Conservation (phyloP, 768 basidiomycete species). For the Mycena rebaudengoi region DNA sequence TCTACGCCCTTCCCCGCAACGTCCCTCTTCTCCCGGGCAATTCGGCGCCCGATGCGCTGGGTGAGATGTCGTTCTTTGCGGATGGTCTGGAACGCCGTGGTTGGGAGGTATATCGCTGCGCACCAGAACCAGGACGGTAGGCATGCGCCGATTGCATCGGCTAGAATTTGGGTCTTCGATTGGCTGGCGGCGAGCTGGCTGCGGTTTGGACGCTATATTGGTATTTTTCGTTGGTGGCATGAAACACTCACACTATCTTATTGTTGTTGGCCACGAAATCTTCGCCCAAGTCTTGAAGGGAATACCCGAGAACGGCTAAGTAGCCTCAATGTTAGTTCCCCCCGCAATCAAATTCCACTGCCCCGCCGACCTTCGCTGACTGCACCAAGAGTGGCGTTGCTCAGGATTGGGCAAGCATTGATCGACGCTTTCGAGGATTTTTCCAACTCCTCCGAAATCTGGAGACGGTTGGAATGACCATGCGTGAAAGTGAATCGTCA, state of each 20-base stretch:
- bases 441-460: not conserved
- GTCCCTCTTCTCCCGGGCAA: constrained; percentile 3
- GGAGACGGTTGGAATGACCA: no score
- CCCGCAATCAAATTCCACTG: no score
- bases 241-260: not conserved
- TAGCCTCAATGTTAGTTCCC: no score
- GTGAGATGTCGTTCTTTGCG: not conserved
- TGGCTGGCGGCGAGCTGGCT: not conserved
- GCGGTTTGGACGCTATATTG: no score
- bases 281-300: not conserved
- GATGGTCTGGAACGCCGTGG: not conserved
- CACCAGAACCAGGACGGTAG: not conserved
- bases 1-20: not conserved
- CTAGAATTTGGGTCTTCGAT: not conserved
- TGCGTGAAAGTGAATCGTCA: not conserved
- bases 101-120: not conserved
- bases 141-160: not conserved
- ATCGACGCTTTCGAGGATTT: not conserved
- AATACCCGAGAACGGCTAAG: not conserved
- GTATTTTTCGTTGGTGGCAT: no score
- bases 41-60: not conserved
- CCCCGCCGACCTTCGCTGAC: not conserved
- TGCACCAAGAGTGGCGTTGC: not conserved
- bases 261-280: not conserved
- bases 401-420: not conserved